Evolutionary conservation across 148 eudicot genomes (phyloP).

Genomic region (Vaccinium darrowii): DNA sequence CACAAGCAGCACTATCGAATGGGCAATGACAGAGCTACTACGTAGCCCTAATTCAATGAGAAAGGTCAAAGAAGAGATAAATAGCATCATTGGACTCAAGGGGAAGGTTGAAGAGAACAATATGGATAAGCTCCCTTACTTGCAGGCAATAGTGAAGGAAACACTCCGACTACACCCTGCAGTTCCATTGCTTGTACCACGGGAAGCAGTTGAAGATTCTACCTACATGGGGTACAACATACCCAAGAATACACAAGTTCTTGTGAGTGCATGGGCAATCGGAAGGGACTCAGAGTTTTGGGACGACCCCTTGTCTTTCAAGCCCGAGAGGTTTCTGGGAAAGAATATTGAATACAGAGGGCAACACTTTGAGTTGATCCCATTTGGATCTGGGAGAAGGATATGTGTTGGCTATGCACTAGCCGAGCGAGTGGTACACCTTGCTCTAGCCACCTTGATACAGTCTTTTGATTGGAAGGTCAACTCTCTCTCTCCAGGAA

Average conservation of each 20-base stretch:
- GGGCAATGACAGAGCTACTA: no score
- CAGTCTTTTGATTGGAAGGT: slow-evolving; percentile 15
- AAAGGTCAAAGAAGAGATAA: neutral
- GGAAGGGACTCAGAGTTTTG: slow-evolving; percentile 29
- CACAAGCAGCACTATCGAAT: neutral
- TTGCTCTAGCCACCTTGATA: slow-evolving; percentile 10
- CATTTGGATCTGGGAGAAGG: slow-evolving; percentile 42
- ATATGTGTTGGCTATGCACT: slow-evolving; percentile 25
- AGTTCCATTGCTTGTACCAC: neutral
- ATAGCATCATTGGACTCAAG: neutral
- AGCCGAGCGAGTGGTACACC: slow-evolving; percentile 33
- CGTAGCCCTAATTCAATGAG: no score
- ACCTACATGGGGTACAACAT: neutral
- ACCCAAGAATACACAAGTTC: slow-evolving; percentile 2
- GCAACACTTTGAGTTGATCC: slow-evolving; percentile 16
- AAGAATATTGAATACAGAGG: slow-evolving; percentile 20
- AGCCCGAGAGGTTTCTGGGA: slow-evolving; percentile 38
- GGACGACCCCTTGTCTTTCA: slow-evolving; percentile 34
- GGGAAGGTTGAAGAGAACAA: slow-evolving; percentile 2
- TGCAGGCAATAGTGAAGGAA: slow-evolving; percentile 2
- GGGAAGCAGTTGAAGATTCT: neutral
- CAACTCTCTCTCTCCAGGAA: neutral
- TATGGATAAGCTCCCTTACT: neutral
- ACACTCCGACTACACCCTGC: neutral
- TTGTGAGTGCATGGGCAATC: neutral